Conservation (phyloP, 2,329 filamentous ascomycete species). For the Colletotrichum sp. region DNA sequence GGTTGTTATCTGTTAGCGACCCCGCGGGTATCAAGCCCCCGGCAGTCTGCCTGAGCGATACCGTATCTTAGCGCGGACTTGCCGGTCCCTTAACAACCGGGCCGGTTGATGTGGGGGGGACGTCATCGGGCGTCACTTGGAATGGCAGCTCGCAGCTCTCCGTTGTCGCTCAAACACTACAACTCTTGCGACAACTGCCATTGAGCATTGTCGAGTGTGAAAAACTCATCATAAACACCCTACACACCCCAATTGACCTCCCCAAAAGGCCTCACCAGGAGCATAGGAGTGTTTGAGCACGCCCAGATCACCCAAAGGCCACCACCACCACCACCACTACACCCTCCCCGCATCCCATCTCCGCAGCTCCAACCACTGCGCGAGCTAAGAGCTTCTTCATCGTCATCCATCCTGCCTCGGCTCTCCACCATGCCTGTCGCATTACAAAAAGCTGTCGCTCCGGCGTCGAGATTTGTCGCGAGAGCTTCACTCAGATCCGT, state of each 20-base stretch:
- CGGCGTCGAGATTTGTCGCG: constrained; percentile 14
- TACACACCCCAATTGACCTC: background rate
- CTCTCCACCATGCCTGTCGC: constrained; percentile 13
- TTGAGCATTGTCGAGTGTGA: background rate
- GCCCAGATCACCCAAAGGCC: background rate
- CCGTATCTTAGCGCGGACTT: background rate
- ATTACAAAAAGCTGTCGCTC: constrained; percentile 18
- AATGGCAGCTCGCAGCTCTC: background rate
- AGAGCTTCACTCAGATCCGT: background rate
- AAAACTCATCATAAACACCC: background rate
- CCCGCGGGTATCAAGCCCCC: background rate
- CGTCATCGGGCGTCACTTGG: constrained; percentile 18
- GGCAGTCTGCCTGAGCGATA: background rate
- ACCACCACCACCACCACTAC: background rate
- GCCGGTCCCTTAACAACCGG: constrained; percentile 10
- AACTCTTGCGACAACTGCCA: background rate
- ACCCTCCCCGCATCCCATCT: constrained; percentile 2
- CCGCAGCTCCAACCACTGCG: background rate
- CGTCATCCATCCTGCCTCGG: background rate
- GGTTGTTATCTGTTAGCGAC: background rate
- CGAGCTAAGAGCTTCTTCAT: background rate
- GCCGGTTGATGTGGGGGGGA: constrained; percentile 15
- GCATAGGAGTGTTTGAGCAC: background rate
- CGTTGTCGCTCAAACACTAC: constrained; percentile 9
- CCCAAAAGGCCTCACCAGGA: background rate